These are phyloP conservation scores for Simmondsia chinensis DNA, from an alignment of 148 eudicot species.

Conservation along the genomic window DNA sequence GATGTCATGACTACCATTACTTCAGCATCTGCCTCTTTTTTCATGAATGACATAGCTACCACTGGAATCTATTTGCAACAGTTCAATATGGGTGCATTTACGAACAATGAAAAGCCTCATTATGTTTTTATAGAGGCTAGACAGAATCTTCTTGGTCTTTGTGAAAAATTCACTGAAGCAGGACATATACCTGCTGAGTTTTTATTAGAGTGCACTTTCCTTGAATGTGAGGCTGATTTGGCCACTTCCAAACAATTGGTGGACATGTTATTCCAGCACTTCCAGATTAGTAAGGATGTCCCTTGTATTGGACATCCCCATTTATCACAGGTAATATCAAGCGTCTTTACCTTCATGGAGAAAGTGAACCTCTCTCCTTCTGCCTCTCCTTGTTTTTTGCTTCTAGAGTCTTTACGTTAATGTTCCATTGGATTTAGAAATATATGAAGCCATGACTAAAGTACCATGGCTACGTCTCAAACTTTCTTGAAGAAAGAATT, in stretches of 20 bases:
- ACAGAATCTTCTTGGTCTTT: slow-evolving; percentile 45
- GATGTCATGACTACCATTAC: slow-evolving; percentile 39
- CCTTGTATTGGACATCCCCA: slow-evolving; percentile 29
- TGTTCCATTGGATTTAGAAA: too few species aligned
- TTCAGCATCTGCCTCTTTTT: slow-evolving; percentile 53
- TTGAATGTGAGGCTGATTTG: slow-evolving; percentile 51
- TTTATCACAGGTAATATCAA: slow-evolving; percentile 54
- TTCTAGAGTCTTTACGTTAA: too few species aligned
- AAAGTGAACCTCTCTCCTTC: too few species aligned
- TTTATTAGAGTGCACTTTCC: slow-evolving; percentile 37
- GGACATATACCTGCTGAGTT: slow-evolving; percentile 27
- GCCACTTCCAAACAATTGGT: slow-evolving; percentile 60
- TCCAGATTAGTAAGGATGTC: slow-evolving; percentile 26
- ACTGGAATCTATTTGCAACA: slow-evolving; percentile 29
- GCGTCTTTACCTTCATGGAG: not conserved
- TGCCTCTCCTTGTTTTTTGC: too few species aligned
- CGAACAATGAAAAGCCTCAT: slow-evolving; percentile 23
- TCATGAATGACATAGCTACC: slow-evolving; percentile 31
- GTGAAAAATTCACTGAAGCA: slow-evolving; percentile 27
- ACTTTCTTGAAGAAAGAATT: too few species aligned
- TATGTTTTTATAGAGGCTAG: slow-evolving; percentile 40
- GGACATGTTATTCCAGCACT: slow-evolving; percentile 38
- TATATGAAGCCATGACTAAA: too few species aligned
- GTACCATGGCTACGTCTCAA: too few species aligned
- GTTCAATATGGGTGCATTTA: slow-evolving; percentile 19